Percentiles rank a stretch among this genome's conserved stretches.
These are phyloP conservation scores for Lactarius sanguifluus DNA, from an alignment of 768 basidiomycete species.

Conservation along the genomic window DNA sequence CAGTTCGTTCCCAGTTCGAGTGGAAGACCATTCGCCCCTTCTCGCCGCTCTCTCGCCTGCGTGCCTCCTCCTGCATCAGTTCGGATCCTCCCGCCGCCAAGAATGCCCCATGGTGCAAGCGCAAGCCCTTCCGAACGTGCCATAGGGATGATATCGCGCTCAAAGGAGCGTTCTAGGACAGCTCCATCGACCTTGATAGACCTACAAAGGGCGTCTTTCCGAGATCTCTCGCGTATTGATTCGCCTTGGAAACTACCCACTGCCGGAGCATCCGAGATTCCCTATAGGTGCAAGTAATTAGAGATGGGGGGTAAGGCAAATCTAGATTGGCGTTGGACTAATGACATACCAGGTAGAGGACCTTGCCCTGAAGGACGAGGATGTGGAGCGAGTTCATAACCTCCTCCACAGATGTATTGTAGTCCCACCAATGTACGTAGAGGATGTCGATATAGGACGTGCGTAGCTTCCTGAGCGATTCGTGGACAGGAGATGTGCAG, in stretches of 20 bases:
- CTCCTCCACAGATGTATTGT: conserved; percentile 37
- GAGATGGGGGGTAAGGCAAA: neutral
- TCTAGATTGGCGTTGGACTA: neutral
- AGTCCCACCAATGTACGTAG: conserved; percentile 57
- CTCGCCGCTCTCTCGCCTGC: conserved; percentile 36
- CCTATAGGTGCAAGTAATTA: conserved; percentile 10
- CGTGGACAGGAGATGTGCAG: conserved; percentile 37
- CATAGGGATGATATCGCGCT: conserved; percentile 46
- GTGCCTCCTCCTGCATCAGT: conserved; percentile 41
- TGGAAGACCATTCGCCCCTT: conserved; percentile 36
- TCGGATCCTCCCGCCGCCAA: conserved; percentile 43
- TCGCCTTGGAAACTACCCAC: conserved; percentile 40
- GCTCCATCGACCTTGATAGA: conserved; percentile 45
- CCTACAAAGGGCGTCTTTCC: conserved; percentile 42
- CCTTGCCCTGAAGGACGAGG: conserved; percentile 43
- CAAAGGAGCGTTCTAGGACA: conserved; percentile 39
- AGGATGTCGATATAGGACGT: conserved; percentile 55
- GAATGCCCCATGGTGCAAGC: conserved; percentile 45
- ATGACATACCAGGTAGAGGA: conserved; percentile 41
- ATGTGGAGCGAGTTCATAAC: conserved; percentile 37
- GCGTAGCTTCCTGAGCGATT: conserved; percentile 41
- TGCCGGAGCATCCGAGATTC: conserved; percentile 37
- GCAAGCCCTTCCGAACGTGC: conserved; percentile 36
- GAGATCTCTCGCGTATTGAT: conserved; percentile 41
- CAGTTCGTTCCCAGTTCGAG: conserved; percentile 22